Evolutionary conservation across 139 green algal genomes (phyloP), one percentile per base, ranked within the genome.

Genomic region (Chlamydomonas eustigma): DNA sequence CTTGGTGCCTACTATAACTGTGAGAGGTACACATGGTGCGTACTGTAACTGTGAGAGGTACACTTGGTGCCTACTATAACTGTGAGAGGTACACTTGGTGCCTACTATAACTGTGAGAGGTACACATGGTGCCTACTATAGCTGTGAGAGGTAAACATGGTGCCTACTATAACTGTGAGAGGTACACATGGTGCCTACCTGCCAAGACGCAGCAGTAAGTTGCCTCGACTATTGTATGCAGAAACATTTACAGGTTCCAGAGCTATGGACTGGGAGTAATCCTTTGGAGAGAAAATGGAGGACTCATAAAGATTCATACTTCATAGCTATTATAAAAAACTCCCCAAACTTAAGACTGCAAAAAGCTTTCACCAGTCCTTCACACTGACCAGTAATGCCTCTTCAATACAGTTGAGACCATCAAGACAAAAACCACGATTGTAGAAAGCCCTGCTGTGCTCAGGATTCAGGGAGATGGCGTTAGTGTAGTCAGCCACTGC

Each of bases 401-500:
- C 67, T 5, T 78, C 58, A 33, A 80, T 51, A 25, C 77, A 67
- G 51, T 85, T 73, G 25, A 85, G 76, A 1, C 78, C 71, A 67
- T 87, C 85, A 72, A 88, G 77, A 39, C 83, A 86, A 79, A 92
- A 94, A 0, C 84, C 89, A 3, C 91, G 83, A 84, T 96, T 96
- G 85, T 93, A 95, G 76, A 87, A 91, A 1, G 90, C 90, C 6
- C 91, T 76, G 83, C 86, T 90, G 87, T 96, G 91, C 0, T 66
- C 37, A 1, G 90, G 88, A 76, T 90, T 85, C 28, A 95, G 74
- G 51, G 75, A 25, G n/a, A 97, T 86, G 0, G 92, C 92, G 22
- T 30, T 28, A 0, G 72, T 91, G 87, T 97, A 97, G 78, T 97
- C 92, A 0, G 50, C 6, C 1, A 97, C 85, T 1, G 92, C 92